These are phyloP conservation scores for Tremellales sp. DNA, from an alignment of 1,284 basidiomycete genomes.

Conservation along the genomic window DNA sequence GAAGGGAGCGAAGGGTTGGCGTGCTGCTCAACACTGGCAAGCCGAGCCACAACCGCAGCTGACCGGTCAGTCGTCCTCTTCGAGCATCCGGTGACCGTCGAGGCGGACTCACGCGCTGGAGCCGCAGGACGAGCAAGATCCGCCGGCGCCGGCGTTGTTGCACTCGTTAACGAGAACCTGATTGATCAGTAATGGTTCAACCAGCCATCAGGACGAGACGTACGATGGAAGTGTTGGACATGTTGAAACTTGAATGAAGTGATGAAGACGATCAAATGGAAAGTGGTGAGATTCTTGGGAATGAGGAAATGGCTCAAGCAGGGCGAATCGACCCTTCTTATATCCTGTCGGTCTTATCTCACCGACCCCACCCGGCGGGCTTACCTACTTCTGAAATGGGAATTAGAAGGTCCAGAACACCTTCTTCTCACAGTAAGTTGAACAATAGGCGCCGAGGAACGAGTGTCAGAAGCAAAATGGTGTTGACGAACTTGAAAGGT, in stretches of 20 bases:
- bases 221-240: not conserved
- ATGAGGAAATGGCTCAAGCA: not conserved
- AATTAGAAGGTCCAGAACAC: no score
- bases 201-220: not conserved
- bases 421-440: no score
- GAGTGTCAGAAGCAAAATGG: no score
- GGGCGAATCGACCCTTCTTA: no score
- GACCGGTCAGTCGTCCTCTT: not conserved
- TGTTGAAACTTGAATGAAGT: not conserved
- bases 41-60: not conserved
- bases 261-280: not conserved
- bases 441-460: no score
- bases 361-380: no score
- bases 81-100: not conserved
- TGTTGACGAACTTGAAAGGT: no score
- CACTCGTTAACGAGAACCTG: constrained; percentile 12
- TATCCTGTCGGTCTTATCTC: no score
- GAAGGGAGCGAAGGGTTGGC: not conserved
- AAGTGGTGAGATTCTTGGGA: not conserved
- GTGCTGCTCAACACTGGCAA: constrained; percentile 9
- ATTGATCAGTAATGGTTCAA: not conserved
- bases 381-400: no score
- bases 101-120: not conserved
- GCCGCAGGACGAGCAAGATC: not conserved
- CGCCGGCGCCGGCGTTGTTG: constrained; percentile 9